Conservation (phyloP, 78 protist species). For the Dictyostelium citrinum region DNA sequence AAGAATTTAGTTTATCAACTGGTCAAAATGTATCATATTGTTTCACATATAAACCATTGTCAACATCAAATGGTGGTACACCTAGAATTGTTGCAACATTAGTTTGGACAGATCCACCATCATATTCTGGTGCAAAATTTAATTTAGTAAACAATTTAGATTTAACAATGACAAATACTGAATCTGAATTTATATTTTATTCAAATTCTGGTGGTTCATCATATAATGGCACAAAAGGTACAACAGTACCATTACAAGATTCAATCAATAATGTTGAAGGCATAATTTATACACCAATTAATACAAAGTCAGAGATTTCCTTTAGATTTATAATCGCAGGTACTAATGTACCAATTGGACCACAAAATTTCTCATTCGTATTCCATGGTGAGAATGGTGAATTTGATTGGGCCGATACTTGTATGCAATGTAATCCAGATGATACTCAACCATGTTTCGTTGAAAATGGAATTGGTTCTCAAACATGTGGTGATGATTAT, state of each 20-base stretch:
- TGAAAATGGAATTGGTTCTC: slow-evolving; percentile 40
- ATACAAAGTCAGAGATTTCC: neutral
- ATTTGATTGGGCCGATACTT: slow-evolving; percentile 18
- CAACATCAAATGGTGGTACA: neutral
- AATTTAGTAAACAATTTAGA: slow-evolving; percentile 87
- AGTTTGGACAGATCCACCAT: slow-evolving; percentile 90
- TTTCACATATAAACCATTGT: neutral
- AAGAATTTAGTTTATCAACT: neutral
- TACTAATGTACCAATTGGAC: slow-evolving; percentile 8
- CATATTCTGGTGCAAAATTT: slow-evolving; percentile 17
- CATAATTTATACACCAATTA: slow-evolving; percentile 8
- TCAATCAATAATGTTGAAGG: slow-evolving; percentile 82
- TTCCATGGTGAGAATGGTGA: slow-evolving; percentile 40
- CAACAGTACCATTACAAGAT: neutral
- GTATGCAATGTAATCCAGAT: slow-evolving; percentile 46
- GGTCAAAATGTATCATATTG: neutral
- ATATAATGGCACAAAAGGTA: neutral
- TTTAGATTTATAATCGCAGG: slow-evolving; percentile 32
- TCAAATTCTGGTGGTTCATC: neutral
- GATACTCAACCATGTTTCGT: slow-evolving; percentile 13
- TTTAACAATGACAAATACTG: neutral
- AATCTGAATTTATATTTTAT: neutral
- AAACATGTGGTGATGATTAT: neutral
- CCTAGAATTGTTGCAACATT: slow-evolving; percentile 74
- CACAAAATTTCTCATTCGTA: slow-evolving; percentile 61